A percentile compares a stretch with the other conserved stretches of the same genome.
Evolutionary conservation across 1,139 yeast genomes (phyloP).

Genomic region (Barnettozyma hawaiiensis): DNA sequence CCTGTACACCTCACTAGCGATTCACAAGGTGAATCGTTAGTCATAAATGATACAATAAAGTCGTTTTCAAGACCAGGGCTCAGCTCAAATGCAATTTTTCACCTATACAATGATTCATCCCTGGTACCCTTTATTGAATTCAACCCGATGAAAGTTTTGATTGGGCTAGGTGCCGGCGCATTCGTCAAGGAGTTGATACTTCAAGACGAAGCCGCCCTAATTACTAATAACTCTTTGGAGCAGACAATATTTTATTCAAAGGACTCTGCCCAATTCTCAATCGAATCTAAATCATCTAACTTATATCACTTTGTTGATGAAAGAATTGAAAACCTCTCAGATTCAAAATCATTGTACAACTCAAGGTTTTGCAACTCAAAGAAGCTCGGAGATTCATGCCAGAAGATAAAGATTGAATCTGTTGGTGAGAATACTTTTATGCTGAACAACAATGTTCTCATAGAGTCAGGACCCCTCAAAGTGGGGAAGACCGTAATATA

Average conservation of each 20-base stretch:
- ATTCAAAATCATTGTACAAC: conserved; percentile 35
- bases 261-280: conserved; percentile 28
- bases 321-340: conserved; percentile 30
- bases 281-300: conserved; percentile 33
- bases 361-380: conserved; percentile 38
- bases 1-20: conserved; percentile 16
- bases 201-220: conserved; percentile 49
- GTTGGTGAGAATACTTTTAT: conserved; percentile 38
- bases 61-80: conserved; percentile 39
- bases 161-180: conserved; percentile 61
- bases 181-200: conserved; percentile 69
- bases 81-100: conserved; percentile 57
- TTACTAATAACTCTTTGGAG: conserved; percentile 46
- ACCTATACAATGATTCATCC: conserved; percentile 41
- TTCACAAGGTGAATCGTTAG: conserved; percentile 30
- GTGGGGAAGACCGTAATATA: conserved; percentile 61
- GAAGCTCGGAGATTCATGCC: conserved; percentile 41
- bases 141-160: conserved; percentile 67
- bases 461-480: conserved; percentile 38
- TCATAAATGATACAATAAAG: conserved; percentile 23
- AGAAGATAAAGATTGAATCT: conserved; percentile 37
- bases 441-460: conserved; percentile 42
- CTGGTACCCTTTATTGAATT: conserved; percentile 39
- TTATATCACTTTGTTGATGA: conserved; percentile 67
- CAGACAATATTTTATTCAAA: conserved; percentile 50